Evolutionary conservation across 1,139 yeast species (phyloP).

Genomic region (Yamadazyma atlantica): DNA sequence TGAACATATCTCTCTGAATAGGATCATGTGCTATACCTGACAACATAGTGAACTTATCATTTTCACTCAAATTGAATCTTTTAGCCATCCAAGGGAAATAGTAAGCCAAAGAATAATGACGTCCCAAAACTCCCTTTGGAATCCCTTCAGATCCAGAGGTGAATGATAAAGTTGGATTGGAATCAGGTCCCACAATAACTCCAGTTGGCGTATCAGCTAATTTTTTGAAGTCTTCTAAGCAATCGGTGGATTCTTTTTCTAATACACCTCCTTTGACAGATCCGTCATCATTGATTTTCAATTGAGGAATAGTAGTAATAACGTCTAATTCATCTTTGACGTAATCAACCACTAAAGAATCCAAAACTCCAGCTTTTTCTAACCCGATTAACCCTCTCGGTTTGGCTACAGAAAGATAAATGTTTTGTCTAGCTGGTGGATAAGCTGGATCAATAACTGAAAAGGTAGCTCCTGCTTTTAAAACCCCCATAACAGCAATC

Average conservation of each 20-base stretch:
- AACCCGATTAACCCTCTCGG: slow-evolving; percentile 90
- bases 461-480: slow-evolving; percentile 97
- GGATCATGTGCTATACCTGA: slow-evolving; percentile 99
- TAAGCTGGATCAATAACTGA: slow-evolving; percentile 98
- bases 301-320: slow-evolving; percentile 69
- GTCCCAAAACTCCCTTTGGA: slow-evolving; percentile 97
- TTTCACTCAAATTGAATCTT: slow-evolving; percentile 70
- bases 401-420: slow-evolving; percentile 87
- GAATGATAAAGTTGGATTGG: slow-evolving; percentile 93
- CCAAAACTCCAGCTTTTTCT: slow-evolving; percentile 84
- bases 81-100: slow-evolving; percentile 99
- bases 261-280: slow-evolving; percentile 58
- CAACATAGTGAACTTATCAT: slow-evolving; percentile 93
- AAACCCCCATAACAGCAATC: slow-evolving; percentile 95
- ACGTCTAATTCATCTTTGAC: slow-evolving; percentile 71
- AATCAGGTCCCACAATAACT: slow-evolving; percentile 95
- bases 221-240: slow-evolving; percentile 47
- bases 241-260: slow-evolving; percentile 38
- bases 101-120: slow-evolving; percentile 94
- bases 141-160: slow-evolving; percentile 99
- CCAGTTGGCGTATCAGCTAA: slow-evolving; percentile 66
- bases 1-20: slow-evolving; percentile 97
- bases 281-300: slow-evolving; percentile 80
- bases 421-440: slow-evolving; percentile 96
- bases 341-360: slow-evolving; percentile 73